A percentile compares a stretch with the other conserved stretches of the same genome.
These are phyloP conservation scores for Microcyclosporella mali DNA, from an alignment of 2,329 filamentous ascomycete species.

Conservation along the genomic window DNA sequence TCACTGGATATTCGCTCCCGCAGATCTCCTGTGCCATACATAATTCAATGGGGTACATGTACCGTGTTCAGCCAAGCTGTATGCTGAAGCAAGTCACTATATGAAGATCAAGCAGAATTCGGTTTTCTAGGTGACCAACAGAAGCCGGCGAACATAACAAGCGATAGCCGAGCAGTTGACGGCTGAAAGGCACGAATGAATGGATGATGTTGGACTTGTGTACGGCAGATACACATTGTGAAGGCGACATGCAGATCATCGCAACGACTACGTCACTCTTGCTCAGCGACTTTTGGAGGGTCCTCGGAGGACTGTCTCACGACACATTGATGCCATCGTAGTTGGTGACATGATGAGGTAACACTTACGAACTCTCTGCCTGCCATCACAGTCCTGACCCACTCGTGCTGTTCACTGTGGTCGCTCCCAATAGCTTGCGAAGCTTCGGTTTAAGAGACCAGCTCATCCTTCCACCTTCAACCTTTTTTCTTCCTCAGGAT, in stretches of 20 bases:
- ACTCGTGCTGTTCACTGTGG: neutral
- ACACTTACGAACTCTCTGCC: neutral
- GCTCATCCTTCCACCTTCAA: neutral
- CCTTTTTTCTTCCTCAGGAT: neutral
- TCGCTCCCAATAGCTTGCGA: no score
- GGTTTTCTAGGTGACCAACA: no score
- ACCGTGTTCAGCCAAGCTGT: no score
- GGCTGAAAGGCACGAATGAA: no score
- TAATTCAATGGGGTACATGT: no score
- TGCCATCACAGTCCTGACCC: conserved; percentile 1
- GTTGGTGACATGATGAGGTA: neutral
- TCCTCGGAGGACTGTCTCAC: neutral
- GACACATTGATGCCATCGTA: neutral
- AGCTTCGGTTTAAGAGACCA: neutral
- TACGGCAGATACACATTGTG: neutral
- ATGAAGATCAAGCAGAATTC: no score
- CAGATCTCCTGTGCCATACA: no score
- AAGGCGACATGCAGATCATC: neutral
- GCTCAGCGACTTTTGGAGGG: neutral
- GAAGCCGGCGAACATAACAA: no score
- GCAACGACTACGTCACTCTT: no score
- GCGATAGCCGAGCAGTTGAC: no score
- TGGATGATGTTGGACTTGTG: neutral
- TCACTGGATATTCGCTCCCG: no score
- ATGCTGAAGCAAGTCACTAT: no score